Conservation (phyloP, 805 yeast genomes). For the Candida nanaspora region DNA sequence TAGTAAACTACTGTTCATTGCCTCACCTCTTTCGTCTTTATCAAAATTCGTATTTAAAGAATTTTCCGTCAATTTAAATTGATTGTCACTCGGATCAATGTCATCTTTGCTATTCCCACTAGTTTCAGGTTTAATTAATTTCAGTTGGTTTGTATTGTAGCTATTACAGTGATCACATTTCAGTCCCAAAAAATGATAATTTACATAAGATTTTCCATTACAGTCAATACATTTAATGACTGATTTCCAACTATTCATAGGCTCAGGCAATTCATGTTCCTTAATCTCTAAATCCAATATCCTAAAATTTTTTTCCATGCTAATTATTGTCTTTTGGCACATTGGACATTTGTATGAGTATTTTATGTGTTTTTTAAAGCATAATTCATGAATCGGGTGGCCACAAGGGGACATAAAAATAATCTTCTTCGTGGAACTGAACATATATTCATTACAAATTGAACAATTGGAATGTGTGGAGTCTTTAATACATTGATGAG, state of each 20-base stretch:
- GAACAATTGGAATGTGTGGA: slow-evolving; percentile 91
- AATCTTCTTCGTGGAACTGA: slow-evolving; percentile 72
- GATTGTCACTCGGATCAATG: neutral
- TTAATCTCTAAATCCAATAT: slow-evolving; percentile 78
- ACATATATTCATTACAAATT: slow-evolving; percentile 86
- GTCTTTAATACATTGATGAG: slow-evolving; percentile 79
- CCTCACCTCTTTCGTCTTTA: slow-evolving; percentile 8
- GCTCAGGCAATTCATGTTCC: slow-evolving; percentile 73
- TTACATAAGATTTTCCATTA: slow-evolving; percentile 66
- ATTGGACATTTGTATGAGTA: slow-evolving; percentile 88
- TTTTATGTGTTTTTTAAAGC: slow-evolving; percentile 75
- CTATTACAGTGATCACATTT: slow-evolving; percentile 83
- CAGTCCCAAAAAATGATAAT: slow-evolving; percentile 79
- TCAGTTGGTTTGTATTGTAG: slow-evolving; percentile 75
- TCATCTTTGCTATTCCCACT: slow-evolving; percentile 1
- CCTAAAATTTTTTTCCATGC: slow-evolving; percentile 85
- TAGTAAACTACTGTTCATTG: neutral
- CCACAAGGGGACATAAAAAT: slow-evolving; percentile 86
- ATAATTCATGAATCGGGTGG: slow-evolving; percentile 83
- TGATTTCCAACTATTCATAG: slow-evolving; percentile 69
- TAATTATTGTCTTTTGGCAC: slow-evolving; percentile 75
- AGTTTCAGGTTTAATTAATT: slow-evolving; percentile 55
- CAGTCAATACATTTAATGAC: slow-evolving; percentile 82
- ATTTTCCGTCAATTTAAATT: slow-evolving; percentile 7
- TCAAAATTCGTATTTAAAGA: slow-evolving; percentile 27